phyloP scores from a whole-genome alignment of 176 grass and related monocot genomes.

The Paspalum vaginatum region DNA sequence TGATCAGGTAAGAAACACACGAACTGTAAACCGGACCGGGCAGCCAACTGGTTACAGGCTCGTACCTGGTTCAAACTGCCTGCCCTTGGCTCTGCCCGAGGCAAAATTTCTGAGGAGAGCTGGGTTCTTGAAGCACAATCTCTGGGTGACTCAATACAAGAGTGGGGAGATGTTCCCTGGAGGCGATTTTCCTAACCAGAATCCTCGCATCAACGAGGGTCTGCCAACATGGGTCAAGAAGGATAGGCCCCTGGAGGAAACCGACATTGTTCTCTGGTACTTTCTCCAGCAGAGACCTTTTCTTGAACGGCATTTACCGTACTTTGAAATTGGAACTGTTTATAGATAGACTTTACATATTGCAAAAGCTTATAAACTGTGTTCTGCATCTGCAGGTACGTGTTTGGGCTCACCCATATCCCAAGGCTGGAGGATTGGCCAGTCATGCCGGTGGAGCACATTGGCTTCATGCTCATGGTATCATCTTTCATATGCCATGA shows the following conservation, averaged over 20 bases:
- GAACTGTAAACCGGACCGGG: slow-evolving; percentile 89
- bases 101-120: slow-evolving; percentile 95
- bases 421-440: slow-evolving; percentile 98
- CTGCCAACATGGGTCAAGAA: slow-evolving; percentile 96
- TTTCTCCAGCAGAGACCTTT: neutral
- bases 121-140: slow-evolving; percentile 97
- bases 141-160: slow-evolving; percentile 95
- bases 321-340: neutral
- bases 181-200: slow-evolving; percentile 97
- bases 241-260: slow-evolving; percentile 91
- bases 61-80: slow-evolving; percentile 89
- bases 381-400: slow-evolving; percentile 58
- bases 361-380: neutral
- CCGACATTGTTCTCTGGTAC: slow-evolving; percentile 96
- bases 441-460: slow-evolving; percentile 96
- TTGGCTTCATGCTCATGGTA: slow-evolving; percentile 99
- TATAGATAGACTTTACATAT: neutral
- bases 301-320: neutral
- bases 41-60: slow-evolving; percentile 98
- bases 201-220: slow-evolving; percentile 90
- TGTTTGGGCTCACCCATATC: slow-evolving; percentile 96
- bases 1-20: slow-evolving; percentile 82
- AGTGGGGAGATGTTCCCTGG: slow-evolving; percentile 91
- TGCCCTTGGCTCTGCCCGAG: slow-evolving; percentile 71
- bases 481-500: neutral